Conservation (phyloP, 2,329 filamentous ascomycete genomes). For the Fusarium aywerte region DNA sequence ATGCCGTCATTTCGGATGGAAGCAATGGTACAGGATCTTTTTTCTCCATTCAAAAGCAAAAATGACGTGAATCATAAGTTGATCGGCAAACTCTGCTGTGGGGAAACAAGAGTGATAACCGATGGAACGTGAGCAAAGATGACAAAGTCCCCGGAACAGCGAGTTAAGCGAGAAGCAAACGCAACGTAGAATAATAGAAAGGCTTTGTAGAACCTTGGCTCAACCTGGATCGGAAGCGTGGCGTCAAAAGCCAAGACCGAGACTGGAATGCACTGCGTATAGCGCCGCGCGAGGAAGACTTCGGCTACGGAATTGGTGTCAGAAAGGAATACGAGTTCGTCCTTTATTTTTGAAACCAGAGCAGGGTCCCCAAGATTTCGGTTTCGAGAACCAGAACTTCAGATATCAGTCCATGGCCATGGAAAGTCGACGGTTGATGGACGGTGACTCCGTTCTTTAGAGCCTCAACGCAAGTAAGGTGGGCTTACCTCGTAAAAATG, state of each 20-base stretch:
- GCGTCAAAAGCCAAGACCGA: not conserved
- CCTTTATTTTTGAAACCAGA: not conserved
- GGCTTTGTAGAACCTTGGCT: not conserved
- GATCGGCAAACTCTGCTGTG: not conserved
- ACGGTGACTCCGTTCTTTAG: not conserved
- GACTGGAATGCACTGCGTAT: constrained; percentile 15
- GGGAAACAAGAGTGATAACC: not conserved
- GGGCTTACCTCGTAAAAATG: not conserved
- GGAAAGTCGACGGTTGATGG: not conserved
- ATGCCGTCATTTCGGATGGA: not conserved
- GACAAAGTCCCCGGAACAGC: not conserved
- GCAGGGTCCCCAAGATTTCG: not conserved
- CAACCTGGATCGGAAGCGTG: not conserved
- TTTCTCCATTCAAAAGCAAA: not conserved
- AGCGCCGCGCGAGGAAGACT: not conserved
- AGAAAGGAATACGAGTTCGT: not conserved
- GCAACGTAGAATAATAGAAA: constrained; percentile 19
- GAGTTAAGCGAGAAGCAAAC: not conserved
- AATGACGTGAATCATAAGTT: not conserved
- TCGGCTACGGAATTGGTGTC: not conserved
- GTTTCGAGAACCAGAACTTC: not conserved
- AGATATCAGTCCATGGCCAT: not conserved
- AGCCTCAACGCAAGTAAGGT: not conserved
- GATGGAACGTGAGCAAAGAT: not conserved
- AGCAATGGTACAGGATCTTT: not conserved